Evolutionary conservation across 2,329 filamentous ascomycete species (phyloP).

Genomic region (Exophiala mesophila): DNA sequence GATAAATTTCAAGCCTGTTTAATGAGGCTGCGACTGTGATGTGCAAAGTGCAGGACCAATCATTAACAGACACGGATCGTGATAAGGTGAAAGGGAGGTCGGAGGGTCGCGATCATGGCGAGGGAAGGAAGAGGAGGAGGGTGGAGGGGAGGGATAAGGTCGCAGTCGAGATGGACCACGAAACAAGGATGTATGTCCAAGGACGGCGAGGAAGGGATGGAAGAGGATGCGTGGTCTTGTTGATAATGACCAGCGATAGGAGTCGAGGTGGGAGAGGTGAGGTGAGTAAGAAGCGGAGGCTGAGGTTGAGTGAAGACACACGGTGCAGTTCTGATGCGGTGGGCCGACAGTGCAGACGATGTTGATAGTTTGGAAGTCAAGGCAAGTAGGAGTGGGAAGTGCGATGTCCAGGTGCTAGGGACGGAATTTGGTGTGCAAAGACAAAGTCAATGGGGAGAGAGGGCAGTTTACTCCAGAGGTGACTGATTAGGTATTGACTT

Average conservation of each 20-base stretch:
- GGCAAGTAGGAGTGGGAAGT: neutral
- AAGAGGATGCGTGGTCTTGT: neutral
- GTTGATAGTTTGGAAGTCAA: neutral
- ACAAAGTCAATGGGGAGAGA: too few species aligned
- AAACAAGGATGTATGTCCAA: neutral
- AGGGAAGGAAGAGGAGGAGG: slow-evolving; percentile 3
- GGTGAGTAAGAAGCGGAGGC: neutral
- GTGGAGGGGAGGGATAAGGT: slow-evolving; percentile 4
- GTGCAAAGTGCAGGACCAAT: slow-evolving; percentile 9
- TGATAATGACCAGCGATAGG: too few species aligned
- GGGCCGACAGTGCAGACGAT: neutral
- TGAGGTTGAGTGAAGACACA: neutral
- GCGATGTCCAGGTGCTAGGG: too few species aligned
- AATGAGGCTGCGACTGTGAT: slow-evolving; percentile 10
- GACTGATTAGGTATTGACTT: too few species aligned
- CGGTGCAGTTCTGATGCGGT: too few species aligned
- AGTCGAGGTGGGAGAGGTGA: neutral
- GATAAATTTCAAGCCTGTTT: neutral
- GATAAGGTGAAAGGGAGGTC: slow-evolving; percentile 8
- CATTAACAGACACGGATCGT: slow-evolving; percentile 20
- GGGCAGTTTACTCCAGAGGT: too few species aligned
- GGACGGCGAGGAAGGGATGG: slow-evolving; percentile 1
- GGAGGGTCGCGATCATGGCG: slow-evolving; percentile 17
- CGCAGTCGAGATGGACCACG: slow-evolving; percentile 3
- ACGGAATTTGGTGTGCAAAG: too few species aligned